Conservation (phyloP, 495 filamentous ascomycete genomes). For the Tricharina praecox region DNA sequence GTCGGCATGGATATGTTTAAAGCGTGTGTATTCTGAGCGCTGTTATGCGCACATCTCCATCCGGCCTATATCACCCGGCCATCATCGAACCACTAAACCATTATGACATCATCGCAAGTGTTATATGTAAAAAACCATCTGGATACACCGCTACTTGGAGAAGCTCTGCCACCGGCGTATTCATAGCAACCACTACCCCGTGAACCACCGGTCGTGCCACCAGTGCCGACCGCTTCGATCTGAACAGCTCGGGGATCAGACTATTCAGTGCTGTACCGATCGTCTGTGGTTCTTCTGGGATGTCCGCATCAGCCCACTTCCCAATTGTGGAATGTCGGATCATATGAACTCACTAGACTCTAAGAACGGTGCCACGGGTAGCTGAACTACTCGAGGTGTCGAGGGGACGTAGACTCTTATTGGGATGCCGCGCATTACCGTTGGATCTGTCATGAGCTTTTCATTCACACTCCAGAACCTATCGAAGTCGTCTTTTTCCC, state of each 20-base stretch:
- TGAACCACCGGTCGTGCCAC: conserved; percentile 82
- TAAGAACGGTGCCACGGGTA: conserved; percentile 30
- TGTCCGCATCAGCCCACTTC: no score
- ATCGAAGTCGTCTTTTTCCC: conserved; percentile 47
- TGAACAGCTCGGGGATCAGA: conserved; percentile 70
- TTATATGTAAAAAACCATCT: conserved; percentile 82
- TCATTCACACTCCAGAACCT: conserved; percentile 57
- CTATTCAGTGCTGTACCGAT: conserved; percentile 63
- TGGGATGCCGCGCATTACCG: conserved; percentile 61
- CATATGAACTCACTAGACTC: conserved; percentile 12
- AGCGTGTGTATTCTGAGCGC: no score
- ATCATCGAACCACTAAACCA: no score
- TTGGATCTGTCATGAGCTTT: conserved; percentile 59
- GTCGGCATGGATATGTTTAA: no score
- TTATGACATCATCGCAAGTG: conserved; percentile 46
- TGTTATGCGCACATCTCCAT: no score
- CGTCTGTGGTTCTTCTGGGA: conserved; percentile 54
- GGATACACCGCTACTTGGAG: conserved; percentile 66
- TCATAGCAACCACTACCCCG: conserved; percentile 69
- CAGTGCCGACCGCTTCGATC: conserved; percentile 67
- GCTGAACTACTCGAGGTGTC: conserved; percentile 33
- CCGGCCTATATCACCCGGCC: no score
- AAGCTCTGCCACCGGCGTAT: conserved; percentile 68
- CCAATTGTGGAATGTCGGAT: no score
- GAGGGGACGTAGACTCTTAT: conserved; percentile 78